phyloP scores from a whole-genome alignment of 2,329 filamentous ascomycete species.

The Periconia macrospinosa region DNA sequence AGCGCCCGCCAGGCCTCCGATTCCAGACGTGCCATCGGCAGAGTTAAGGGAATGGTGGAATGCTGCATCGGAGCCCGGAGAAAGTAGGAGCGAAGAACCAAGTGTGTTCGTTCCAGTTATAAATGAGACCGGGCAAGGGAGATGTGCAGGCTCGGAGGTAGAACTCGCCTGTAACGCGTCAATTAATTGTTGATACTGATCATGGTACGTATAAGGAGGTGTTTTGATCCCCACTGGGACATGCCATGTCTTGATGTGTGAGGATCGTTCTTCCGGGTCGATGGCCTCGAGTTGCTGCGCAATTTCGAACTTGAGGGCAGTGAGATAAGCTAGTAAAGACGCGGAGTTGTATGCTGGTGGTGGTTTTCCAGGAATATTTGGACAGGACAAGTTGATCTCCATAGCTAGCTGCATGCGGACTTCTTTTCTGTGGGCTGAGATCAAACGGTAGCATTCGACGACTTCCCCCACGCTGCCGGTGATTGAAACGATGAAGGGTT shows the following conservation, averaged over 20 bases:
- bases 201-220: conserved; percentile 73
- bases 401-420: conserved; percentile 60
- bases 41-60: conserved; percentile 51
- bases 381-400: conserved; percentile 79
- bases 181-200: conserved; percentile 64
- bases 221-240: conserved; percentile 69
- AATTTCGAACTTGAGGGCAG: conserved; percentile 45
- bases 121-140: conserved; percentile 59
- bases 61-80: conserved; percentile 16
- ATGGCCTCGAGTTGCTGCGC: conserved; percentile 11
- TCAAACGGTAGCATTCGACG: conserved; percentile 56
- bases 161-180: conserved; percentile 49
- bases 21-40: conserved; percentile 53
- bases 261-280: conserved; percentile 6
- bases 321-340: conserved; percentile 60
- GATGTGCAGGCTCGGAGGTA: conserved; percentile 17
- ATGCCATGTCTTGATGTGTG: conserved; percentile 22
- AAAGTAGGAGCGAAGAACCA: conserved; percentile 66
- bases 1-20: conserved; percentile 73
- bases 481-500: conserved; percentile 71
- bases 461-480: conserved; percentile 66
- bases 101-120: conserved; percentile 76
- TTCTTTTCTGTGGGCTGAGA: conserved; percentile 42
- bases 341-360: conserved; percentile 69
- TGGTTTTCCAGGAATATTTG: conserved; percentile 69